A percentile compares a stretch with the other conserved stretches of the same genome.
Evolutionary conservation across 176 grass and related monocot genomes (phyloP).

Genomic region (Elymus sibiricus): DNA sequence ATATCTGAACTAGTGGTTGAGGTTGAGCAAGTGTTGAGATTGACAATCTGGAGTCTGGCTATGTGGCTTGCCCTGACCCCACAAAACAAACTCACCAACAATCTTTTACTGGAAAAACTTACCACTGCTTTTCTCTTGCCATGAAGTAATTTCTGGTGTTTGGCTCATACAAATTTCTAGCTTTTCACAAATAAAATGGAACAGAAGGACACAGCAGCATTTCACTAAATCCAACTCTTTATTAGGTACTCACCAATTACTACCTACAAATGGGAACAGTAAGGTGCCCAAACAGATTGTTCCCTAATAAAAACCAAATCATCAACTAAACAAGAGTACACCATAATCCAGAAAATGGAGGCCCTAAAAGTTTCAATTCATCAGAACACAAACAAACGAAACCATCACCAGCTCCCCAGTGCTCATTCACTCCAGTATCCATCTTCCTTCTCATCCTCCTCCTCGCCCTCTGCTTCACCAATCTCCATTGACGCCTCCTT

Average conservation of each 20-base stretch:
- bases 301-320: slow-evolving; percentile 20
- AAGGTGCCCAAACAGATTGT: slow-evolving; percentile 15
- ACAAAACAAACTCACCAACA: slow-evolving; percentile 24
- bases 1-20: slow-evolving; percentile 73
- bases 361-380: slow-evolving; percentile 17
- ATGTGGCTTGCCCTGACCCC: slow-evolving; percentile 36
- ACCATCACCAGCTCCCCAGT: background rate
- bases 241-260: slow-evolving; percentile 19
- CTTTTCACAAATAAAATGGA: background rate
- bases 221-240: slow-evolving; percentile 25
- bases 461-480: slow-evolving; percentile 46
- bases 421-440: slow-evolving; percentile 88
- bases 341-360: background rate
- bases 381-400: slow-evolving; percentile 21
- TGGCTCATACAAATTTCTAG: background rate
- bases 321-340: slow-evolving; percentile 27
- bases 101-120: slow-evolving; percentile 6
- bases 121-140: slow-evolving; percentile 3
- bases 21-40: slow-evolving; percentile 31
- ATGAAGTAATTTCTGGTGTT: slow-evolving; percentile 10
- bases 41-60: slow-evolving; percentile 52
- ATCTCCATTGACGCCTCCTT: slow-evolving; percentile 57
- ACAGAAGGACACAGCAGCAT: background rate
- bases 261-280: slow-evolving; percentile 27
- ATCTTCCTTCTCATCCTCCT: slow-evolving; percentile 33